Evolutionary conservation across 2,329 filamentous ascomycete species (phyloP), one percentile per base, ranked within the genome.

Genomic region (Penicillium sp.): DNA sequence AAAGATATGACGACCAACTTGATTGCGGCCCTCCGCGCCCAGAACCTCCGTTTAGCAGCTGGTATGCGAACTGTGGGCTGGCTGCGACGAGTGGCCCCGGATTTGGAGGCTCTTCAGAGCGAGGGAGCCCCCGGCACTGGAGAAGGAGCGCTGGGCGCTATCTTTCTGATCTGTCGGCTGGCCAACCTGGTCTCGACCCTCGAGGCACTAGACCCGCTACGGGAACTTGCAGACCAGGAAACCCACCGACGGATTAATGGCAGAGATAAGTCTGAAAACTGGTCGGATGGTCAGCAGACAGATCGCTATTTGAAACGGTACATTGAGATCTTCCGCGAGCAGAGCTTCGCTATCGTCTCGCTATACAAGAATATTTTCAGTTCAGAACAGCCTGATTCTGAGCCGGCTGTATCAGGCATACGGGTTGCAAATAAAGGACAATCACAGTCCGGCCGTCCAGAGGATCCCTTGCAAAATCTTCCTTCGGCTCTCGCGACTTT

Each of bases 261-360:
- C 40, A 56, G 57, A 11, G 57, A 57, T 35, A 62, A 58, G 34
- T 54, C 62, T 49, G 31, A 50, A 42, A n/a, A 59, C 2, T 71
- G 68, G 69, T 65, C 67, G 0, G 62, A 81, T 1, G 91, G 91
- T 0, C 89, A 95, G 61, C 93, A 97, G 66, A 96, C 90, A 1
- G 93, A 97, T 67, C 80, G 89, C 42, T 98, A 89, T 61, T 73
- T 98, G 35, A 98, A 97, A 68, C 81, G 90, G 39, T 98, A 95
- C 68, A 87, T 98, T 59, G 93, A 98, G 65, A 89, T 98, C 23
- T 97, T 97, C 66, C 86, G 93, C 42, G 93, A 98, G 69, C 93
- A 98, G 69, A 95, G 88, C 64, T 98, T 98, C 67, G 87, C 85
- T 35, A 95, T 97, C 50, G 82, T 97, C 23, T 95, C 89, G 48